Evolutionary conservation across 345 rosid species (phyloP), one percentile per base, ranked within the genome.

Genomic region (Schrenkiella parvula): DNA sequence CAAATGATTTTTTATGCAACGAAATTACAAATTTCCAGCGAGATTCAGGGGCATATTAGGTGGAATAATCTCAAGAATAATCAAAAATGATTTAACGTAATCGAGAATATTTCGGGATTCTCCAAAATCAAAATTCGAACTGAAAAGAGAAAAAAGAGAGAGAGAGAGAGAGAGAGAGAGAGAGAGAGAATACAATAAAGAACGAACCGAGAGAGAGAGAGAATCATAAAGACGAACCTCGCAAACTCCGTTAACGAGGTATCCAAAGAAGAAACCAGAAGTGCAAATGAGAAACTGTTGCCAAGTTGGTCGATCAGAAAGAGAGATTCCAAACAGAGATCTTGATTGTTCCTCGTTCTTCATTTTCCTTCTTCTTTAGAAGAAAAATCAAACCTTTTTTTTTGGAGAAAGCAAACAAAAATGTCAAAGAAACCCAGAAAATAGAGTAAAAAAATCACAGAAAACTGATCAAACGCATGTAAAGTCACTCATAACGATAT

Each of bases 231-330:
- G 18, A 47, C 26, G 66, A 75, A 91, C 97, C 99, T 95, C 99
- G 50, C 96, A 93, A 67, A 93, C 73, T 75, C 98, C 98, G 73
- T 91, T 93, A 57, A 91, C 86, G 69, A 93, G 97, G 71, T 93
- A 91, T 39, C 97, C 95, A 67, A 93, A 93, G 88, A 93, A 93
- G 87, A 93, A 91, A 50, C 97, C 96, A 78, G 98, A 86, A 53
- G 97, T 85, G 57, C 96, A 91, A 39, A 93, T 89, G 44, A 93
- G 87, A 80, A 93, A 93, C 73, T 88, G 97, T 41, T 93, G 88
- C 95, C 95, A 91, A 38, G 66, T 80, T 32, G 97, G 87, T 65
- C 88, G 81, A 78, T 79, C 85, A 66, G 95, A 83, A 29, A 91
- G 71, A 15, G 92, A 86, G 70, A 91, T 87, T 50, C 97, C 95